Base-by-base conservation (phyloP, 768 basidiomycete species). In the Amanita thiersii region DNA sequence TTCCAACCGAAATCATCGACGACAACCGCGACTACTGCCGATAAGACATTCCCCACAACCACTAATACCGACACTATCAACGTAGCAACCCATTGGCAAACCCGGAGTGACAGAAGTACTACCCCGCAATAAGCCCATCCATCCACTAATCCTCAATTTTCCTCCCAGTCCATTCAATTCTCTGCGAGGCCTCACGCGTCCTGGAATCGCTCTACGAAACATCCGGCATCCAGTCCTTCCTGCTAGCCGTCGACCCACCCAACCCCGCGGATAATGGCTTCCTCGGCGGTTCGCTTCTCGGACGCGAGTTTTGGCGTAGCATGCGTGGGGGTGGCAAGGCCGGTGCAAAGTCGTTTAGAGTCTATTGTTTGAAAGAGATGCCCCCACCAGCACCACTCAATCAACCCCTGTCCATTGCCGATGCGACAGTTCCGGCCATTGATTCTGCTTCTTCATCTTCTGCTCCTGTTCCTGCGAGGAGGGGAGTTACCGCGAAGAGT, bases 261-360 rank as follows among this genome's bases (percentile, higher is more conserved):
- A 65, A 73, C 47, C 50, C 61, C 9, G 45, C 56, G 0, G 73
- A 77, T 50, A 57, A 59, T 20, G 76, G 78, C 0, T 83, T 82
- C 56, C 62, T 85, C 4, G 81, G 81, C 5, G 81, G 81, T 3
- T 74, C 79, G 1, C 32, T 72, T 3, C 50, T 62, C 5, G 81
- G 80, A 4, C 67, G 79, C 29, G 79, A 81, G 44, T 85, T 79
- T 48, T 85, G 80, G 79, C 63, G 77, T 14, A 69, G 72, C 9
- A 54, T 80, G 43, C 60, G 80, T 40, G 66, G 70, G 10, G 79
- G 81, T 3, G 81, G 80, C 6, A 68, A 70, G 8, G 51, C 63
- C 8, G 81, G 81, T 3, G 77, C 73, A 25, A 69, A 65, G 44
- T 60, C 69, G 3, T 81, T 83, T 63, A 77, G 70, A 49, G 47